Percentiles rank a stretch among this genome's conserved stretches.
Evolutionary conservation across 345 rosid genomes (phyloP).

Genomic region (Linum lewisii): DNA sequence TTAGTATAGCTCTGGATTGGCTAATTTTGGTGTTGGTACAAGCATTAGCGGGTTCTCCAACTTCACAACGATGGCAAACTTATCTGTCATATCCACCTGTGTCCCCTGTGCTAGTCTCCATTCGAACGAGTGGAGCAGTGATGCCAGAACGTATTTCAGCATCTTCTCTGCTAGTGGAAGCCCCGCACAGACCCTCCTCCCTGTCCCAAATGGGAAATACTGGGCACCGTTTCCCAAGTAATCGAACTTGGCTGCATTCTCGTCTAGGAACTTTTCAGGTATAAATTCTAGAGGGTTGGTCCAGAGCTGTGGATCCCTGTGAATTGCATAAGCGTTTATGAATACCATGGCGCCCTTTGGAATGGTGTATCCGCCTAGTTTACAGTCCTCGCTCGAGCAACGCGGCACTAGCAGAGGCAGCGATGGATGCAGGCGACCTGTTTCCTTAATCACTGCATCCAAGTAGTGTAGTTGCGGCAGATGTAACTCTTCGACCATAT

Average conservation of each 20-base stretch:
- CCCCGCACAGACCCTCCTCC: conserved; percentile 36
- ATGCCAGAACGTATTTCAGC: conserved; percentile 13
- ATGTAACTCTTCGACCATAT: conserved; percentile 20
- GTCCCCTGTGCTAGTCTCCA: conserved; percentile 22
- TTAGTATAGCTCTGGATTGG: conserved; percentile 11
- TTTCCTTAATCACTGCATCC: conserved; percentile 23
- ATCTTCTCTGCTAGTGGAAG: conserved; percentile 26
- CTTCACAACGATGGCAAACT: conserved; percentile 19
- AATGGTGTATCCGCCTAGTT: conserved; percentile 19
- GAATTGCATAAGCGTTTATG: conserved; percentile 24
- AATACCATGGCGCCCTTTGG: conserved; percentile 24
- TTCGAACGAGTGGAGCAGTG: conserved; percentile 11
- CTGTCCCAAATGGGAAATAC: conserved; percentile 38
- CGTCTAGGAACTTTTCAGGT: conserved; percentile 26
- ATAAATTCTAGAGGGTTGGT: conserved; percentile 19
- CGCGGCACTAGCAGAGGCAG: conserved; percentile 18
- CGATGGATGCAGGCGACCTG: conserved; percentile 27
- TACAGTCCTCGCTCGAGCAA: conserved; percentile 5
- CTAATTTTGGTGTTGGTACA: conserved; percentile 16
- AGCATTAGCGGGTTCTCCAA: conserved; percentile 12
- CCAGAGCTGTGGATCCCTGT: conserved; percentile 35
- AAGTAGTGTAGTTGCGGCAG: conserved; percentile 16
- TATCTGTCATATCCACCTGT: conserved; percentile 6
- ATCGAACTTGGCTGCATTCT: conserved; percentile 9
- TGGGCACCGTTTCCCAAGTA: conserved; percentile 22